phyloP scores from a whole-genome alignment of 2,329 filamentous ascomycete species.

The Microdochium trichocladiopsis region DNA sequence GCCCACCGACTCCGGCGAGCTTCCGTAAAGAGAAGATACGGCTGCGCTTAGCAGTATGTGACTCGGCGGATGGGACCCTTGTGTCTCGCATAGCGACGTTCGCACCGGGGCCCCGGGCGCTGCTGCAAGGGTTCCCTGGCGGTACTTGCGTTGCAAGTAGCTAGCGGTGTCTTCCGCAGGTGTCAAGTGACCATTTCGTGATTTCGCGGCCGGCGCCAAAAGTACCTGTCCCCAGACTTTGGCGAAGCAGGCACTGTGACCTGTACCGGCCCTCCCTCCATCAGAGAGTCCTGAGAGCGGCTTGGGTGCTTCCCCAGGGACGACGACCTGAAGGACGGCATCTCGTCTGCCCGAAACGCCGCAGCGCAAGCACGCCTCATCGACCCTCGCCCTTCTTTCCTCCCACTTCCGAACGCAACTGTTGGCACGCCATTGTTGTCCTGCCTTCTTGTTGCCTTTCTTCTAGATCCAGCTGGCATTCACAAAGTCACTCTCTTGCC shows the following conservation, averaged over 20 bases:
- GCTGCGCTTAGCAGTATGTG: background rate
- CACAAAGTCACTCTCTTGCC: background rate
- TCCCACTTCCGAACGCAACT: background rate
- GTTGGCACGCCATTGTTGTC: background rate
- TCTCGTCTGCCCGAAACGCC: background rate
- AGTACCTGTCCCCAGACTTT: background rate
- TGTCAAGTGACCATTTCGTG: background rate
- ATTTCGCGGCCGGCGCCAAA: background rate
- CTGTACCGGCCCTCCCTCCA: background rate
- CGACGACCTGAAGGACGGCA: background rate
- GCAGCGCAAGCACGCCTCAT: background rate
- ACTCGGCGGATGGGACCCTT: background rate
- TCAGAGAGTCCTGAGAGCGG: background rate
- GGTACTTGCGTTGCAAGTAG: background rate
- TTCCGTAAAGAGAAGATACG: background rate
- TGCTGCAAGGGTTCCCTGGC: background rate
- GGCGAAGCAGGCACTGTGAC: background rate
- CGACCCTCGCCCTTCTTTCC: background rate
- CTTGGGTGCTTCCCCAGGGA: background rate
- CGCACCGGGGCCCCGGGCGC: background rate
- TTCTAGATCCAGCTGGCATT: background rate
- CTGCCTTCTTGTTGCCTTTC: background rate
- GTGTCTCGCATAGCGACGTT: background rate
- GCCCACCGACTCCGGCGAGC: background rate
- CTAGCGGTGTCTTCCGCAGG: background rate